These are phyloP conservation scores for Cryptococcus wingfieldii DNA, from an alignment of 1,284 basidiomycete genomes.

Conservation along the genomic window DNA sequence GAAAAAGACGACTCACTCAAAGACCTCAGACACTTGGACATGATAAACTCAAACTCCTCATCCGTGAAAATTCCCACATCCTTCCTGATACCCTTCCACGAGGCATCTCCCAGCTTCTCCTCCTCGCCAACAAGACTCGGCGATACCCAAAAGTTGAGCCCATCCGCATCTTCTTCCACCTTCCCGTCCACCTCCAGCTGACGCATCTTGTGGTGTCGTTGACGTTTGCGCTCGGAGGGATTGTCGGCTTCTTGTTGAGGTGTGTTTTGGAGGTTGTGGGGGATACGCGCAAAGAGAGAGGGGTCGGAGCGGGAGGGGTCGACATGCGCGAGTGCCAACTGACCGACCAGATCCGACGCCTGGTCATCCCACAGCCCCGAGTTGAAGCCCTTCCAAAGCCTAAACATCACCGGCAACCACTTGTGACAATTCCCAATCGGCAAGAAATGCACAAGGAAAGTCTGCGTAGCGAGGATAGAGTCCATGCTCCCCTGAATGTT, in stretches of 20 bases:
- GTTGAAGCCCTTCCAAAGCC: constrained; percentile 76
- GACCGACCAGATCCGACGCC: constrained; percentile 64
- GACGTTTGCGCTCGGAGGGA: constrained; percentile 20
- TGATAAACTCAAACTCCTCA: constrained; percentile 76
- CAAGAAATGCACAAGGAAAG: constrained; percentile 74
- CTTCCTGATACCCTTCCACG: constrained; percentile 71
- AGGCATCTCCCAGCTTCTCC: constrained; percentile 60
- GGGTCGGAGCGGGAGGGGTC: constrained; percentile 70
- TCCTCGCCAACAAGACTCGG: constrained; percentile 51
- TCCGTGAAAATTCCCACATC: constrained; percentile 85
- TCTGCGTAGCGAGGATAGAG: constrained; percentile 70
- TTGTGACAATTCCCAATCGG: constrained; percentile 72
- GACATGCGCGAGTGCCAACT: constrained; percentile 67
- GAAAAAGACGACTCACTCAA: constrained; percentile 59
- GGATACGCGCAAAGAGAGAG: constrained; percentile 58
- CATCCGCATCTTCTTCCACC: constrained; percentile 57
- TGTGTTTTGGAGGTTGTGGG: constrained; percentile 43
- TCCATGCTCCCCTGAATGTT: constrained; percentile 73
- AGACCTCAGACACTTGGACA: constrained; percentile 79
- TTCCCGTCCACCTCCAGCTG: constrained; percentile 36
- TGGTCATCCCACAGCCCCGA: constrained; percentile 78
- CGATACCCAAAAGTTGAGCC: constrained; percentile 39
- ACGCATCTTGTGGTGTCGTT: constrained; percentile 29
- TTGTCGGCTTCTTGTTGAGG: constrained; percentile 36
- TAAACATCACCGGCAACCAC: constrained; percentile 74